Conservation (phyloP, 2,329 filamentous ascomycete species). For the Fusarium lyarnte region DNA sequence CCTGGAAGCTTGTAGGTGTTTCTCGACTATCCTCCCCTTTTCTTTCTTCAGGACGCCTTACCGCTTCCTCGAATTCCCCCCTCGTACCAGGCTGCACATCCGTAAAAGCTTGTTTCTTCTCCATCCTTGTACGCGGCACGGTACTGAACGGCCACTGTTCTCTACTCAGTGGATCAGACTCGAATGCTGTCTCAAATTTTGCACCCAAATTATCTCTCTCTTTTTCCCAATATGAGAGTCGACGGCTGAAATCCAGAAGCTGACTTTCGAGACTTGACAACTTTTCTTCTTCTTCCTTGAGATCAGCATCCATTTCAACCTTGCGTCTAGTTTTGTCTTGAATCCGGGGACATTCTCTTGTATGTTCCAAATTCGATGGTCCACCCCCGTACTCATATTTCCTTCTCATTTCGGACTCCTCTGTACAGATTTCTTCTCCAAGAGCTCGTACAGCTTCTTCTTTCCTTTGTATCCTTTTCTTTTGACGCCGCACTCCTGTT, state of each 20-base stretch:
- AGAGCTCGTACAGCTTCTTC: background rate
- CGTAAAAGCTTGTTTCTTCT: too few species aligned
- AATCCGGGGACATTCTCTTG: background rate
- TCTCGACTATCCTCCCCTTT: rapidly evolving
- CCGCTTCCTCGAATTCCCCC: background rate
- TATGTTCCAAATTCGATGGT: background rate
- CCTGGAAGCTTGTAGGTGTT: background rate
- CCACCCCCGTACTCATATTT: background rate
- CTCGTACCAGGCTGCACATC: too few species aligned
- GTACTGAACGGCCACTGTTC: rapidly evolving
- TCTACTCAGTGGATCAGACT: too few species aligned
- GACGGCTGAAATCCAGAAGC: background rate
- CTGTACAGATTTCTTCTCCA: background rate
- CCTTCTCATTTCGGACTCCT: too few species aligned
- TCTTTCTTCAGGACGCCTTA: background rate
- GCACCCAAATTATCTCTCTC: background rate
- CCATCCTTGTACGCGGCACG: background rate
- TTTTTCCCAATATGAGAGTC: background rate
- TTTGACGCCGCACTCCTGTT: rapidly evolving
- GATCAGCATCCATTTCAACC: background rate
- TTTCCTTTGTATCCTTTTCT: background rate
- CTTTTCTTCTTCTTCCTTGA: background rate
- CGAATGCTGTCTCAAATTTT: rapidly evolving
- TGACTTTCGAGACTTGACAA: background rate
- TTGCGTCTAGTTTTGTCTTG: too few species aligned